Base-by-base conservation (phyloP, 2,329 filamentous ascomycete genomes). In the Stachybotrys chlorohalonatus region DNA sequence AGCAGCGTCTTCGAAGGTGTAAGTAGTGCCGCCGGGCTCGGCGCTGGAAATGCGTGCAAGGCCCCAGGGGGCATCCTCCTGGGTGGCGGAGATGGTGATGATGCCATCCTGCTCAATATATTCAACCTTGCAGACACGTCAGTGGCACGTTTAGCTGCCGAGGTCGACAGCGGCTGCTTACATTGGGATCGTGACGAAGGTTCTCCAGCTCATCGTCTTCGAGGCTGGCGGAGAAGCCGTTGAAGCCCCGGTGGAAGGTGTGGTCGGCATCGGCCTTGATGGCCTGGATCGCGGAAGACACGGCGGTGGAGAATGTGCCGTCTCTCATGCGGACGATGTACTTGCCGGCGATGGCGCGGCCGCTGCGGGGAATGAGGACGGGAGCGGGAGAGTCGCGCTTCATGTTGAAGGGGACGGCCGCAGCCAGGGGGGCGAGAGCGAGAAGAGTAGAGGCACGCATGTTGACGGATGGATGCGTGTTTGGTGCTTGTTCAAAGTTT, bases 1-100 rank as follows among this genome's bases (percentile, higher is more conserved):
- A 2, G 71, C 70, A 31, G 61, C 66, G 1, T 60, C 60, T 54
- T 75, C 70, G 60, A 70, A 75, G 52, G 62, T 62, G 63, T 73
- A 75, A 31, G 59, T 60, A 16, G 59, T 64, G 8, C 56, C 52
- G 31, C 61, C 63, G 3, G 64, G 58, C n/a, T 31, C 31, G 15
- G 59, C 57, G 62, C 60, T 68, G 11, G 72, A 74, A 49, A 75
- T 60, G n/a, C 72, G 66, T 2, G 68, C 64, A 17, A 74, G 63
- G 16, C 71, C 71, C 73, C 72, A 75, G 17, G 70, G 66, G n/a
- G 74, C 70, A 48, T 63, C 59, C 30, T 53, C 54, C 60, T 77
- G 73, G 15, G 64, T 65, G n/a, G 52, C 73, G 66, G 51, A 67
- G 56, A 89, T 88, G 75, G 88, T 65, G 49, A 75, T 62, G 36